Base-by-base conservation (phyloP, 345 rosid species). In the Linum tenue region DNA sequence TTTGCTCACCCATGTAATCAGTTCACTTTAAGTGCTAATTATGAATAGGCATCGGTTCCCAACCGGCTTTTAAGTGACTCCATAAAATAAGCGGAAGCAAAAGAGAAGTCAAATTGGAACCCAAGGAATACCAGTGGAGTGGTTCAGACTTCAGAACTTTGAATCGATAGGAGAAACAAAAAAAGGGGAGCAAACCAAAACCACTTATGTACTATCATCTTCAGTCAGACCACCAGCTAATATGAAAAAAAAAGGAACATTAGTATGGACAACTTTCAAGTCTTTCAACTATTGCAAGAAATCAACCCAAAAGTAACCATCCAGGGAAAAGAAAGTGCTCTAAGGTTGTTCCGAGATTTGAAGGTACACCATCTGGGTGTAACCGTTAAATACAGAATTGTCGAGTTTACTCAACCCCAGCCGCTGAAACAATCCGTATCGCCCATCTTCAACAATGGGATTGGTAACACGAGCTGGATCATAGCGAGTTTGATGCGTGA, bases 351-450 rank as follows among this genome's bases (percentile, higher is more conserved):
- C 65, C 3, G 97, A 90, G 75, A 88, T 79, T 79, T 90, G 75
- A 74, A 90, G 66, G 76, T 94, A 90, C 31, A 86, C 97, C 99
- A 94, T 94, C 80, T 94, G 99, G 36, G 99, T 94, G 65, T 94
- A 94, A 16, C 97, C 99, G 71, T 88, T 94, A 77, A 90, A 90
- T 70, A 94, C 90, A 53, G 95, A 88, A 50, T 71, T 77, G 57
- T 90, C 91, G 1, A 88, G 80, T 66, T 86, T 80, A 70, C 81
- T 79, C 64, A 94, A 80, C 59, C 97, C 96, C 6, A 94, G 77
- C 31, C 85, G 76, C 74, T 88, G 86, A 74, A 88, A 90, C 79
- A 85, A 71, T 60, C 91, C 83, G 75, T 74, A 80, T 10, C 77
- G 87, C 22, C 97, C 97, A 78, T 94, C 99, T 80, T 90, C 96